Base-by-base conservation (phyloP, 1,284 basidiomycete species). In the Ustanciosporium gigantosporum region DNA sequence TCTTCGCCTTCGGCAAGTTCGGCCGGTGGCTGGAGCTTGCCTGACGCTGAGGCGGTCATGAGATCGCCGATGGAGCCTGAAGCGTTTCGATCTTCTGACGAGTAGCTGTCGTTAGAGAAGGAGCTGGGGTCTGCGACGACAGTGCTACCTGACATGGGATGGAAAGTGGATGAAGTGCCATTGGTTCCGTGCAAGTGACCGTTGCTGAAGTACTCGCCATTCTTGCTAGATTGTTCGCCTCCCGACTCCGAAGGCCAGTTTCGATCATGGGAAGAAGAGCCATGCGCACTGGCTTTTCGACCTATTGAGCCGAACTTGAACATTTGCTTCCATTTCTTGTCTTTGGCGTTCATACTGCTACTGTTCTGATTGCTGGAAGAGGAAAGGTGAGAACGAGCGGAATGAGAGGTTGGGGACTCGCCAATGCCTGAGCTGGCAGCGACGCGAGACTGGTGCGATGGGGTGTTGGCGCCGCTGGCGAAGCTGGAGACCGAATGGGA, bases 261-360 rank as follows among this genome's bases (percentile, higher is more conserved):
- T 25, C 51, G 52, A 21, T 56, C 52, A 27, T 46, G 17, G 4
- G 48, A 25, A 5, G 42, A 24, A 22, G 41, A 23, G n/a, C 25
- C 19, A 25, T 46, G 35, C n/a, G 48, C 49, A 34, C 49, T 67
- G 8, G 46, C 46, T 35, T 72, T 74, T 13, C 60, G 57, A 36
- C 67, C 68, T 14, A 74, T 64, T 36, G 61, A 66, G 19, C 71
- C 71, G 39, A 74, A 74, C 31, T 72, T 72, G 51, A 74, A 66
- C 60, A 74, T 72, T 24, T 61, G 55, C 59, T 74, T 74, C 71
- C 71, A 74, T 46, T 74, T 74, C 41, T 73, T 74, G 55, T 73
- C 71, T 45, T 72, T 66, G 46, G 20, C 41, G n/a, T 36, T 8
- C 9, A 17, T 34, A 9, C 8, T 25, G n/a, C 47, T 42, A 32